phyloP scores from a whole-genome alignment of 2,329 filamentous ascomycete species.

The Elsinoe necatrix region DNA sequence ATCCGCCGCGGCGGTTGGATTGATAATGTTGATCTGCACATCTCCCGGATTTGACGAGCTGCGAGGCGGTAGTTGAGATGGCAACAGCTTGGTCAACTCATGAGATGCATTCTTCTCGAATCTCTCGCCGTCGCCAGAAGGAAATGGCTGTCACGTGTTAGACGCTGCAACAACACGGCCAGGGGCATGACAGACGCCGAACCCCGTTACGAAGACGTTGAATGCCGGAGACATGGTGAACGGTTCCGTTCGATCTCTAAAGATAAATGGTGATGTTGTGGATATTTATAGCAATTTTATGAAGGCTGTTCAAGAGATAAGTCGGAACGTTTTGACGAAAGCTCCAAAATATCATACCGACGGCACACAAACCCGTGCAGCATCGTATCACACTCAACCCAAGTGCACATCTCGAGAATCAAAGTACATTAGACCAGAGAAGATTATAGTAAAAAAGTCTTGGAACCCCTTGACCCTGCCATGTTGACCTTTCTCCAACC shows the following conservation, averaged over 20 bases:
- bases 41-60: slow-evolving; percentile 7
- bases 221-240: neutral
- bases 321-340: too few relatives aligned
- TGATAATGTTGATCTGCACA: slow-evolving; percentile 15
- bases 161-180: neutral
- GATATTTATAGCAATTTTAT: neutral
- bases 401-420: neutral
- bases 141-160: slow-evolving; percentile 16
- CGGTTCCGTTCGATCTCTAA: neutral
- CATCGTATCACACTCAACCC: neutral
- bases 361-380: neutral
- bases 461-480: slow-evolving; percentile 8
- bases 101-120: slow-evolving; percentile 16
- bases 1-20: slow-evolving; percentile 14
- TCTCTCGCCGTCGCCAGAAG: slow-evolving; percentile 1
- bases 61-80: neutral
- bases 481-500: neutral
- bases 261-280: neutral
- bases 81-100: slow-evolving; percentile 16
- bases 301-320: too few relatives aligned
- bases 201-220: slow-evolving; percentile 18
- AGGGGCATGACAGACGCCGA: slow-evolving; percentile 12
- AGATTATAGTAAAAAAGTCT: slow-evolving; percentile 9
- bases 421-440: slow-evolving; percentile 10
- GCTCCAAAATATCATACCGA: too few relatives aligned